phyloP scores from a whole-genome alignment of 257 asterid genomes.

The Thymus mandschuricus region DNA sequence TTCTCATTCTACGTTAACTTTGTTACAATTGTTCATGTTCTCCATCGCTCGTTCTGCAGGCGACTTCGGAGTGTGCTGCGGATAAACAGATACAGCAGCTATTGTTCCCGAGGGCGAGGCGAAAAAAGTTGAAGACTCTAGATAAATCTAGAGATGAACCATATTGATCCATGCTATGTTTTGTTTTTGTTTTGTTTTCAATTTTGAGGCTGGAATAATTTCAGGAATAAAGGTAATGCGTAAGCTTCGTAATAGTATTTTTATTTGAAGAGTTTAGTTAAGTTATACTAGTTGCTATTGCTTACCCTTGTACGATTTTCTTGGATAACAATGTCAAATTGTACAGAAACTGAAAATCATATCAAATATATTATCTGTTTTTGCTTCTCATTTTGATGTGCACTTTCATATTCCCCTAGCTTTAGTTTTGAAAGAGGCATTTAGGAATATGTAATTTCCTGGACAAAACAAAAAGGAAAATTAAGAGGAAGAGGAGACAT shows the following conservation, averaged over 20 bases:
- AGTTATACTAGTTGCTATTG: too few species aligned
- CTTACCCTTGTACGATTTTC: neutral
- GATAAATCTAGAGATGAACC: slow-evolving; percentile 46
- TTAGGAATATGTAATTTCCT: too few species aligned
- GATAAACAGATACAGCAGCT: slow-evolving; percentile 83
- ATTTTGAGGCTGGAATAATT: slow-evolving; percentile 26
- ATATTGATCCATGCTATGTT: slow-evolving; percentile 26
- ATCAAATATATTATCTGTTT: neutral
- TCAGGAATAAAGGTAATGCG: slow-evolving; percentile 6
- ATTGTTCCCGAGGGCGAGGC: slow-evolving; percentile 61
- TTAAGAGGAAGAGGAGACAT: too few species aligned
- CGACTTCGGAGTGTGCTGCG: slow-evolving; percentile 66
- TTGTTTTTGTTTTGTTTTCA: neutral
- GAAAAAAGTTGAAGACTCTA: slow-evolving; percentile 53
- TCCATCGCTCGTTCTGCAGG: slow-evolving; percentile 41
- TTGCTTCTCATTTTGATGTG: neutral
- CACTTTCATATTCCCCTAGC: neutral
- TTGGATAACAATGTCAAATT: neutral
- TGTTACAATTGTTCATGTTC: neutral
- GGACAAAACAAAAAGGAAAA: too few species aligned
- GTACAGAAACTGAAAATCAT: neutral
- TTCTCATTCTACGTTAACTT: neutral
- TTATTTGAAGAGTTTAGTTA: neutral
- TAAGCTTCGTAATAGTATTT: slow-evolving; percentile 12
- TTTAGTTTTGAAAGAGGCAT: too few species aligned